Base-by-base conservation (phyloP, 768 basidiomycete genomes). In the Rhodosporidiobolus odoratus region DNA sequence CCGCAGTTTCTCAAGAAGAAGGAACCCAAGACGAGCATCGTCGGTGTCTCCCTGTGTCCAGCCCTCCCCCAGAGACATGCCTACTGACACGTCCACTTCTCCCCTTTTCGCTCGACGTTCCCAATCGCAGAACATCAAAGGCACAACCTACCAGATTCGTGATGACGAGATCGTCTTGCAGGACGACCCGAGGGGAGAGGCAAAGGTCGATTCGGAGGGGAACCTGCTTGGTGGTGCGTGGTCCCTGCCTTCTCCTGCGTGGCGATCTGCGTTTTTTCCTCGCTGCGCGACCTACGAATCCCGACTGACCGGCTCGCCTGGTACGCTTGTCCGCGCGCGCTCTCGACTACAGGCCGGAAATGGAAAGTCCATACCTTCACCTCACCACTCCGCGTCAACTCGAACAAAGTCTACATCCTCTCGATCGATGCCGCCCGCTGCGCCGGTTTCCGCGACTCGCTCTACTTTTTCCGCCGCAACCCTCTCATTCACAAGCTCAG, bases 391-490 rank as follows among this genome's bases (percentile, higher is more conserved):
- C 86, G 95, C 27, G 60, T 75, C 30, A 88, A 97, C 76, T 88
- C 92, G 15, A 85, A 90, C 35, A 85, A 89, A 54, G 83, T 86
- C 69, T 99, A 96, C 81, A 90, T 96, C 86, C 89, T 98, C 50
- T 93, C 95, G 30, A 98, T 99, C 68, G 96, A 99, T 77, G 95
- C 93, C 5, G 96, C 96, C 1, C 87, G 95, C 35, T 91, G 91
- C 15, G 94, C 92, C 27, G 96, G 96, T 7, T 97, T 92, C 81
- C 86, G 92, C 58, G 96, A 98, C 79, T 97, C 96, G 15, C 82
- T 98, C n/a, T 96, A 97, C 80, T 97, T 97, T 80, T 94, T 97
- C 81, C 89, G 96, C 4, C 86, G 92, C 10, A 96, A 95, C 73
- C 86, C 87, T 0, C 86, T 92, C 37, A 89, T 95, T 23, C 84